Conservation (phyloP, 2,329 filamentous ascomycete species). For the Fusarium sp. region DNA sequence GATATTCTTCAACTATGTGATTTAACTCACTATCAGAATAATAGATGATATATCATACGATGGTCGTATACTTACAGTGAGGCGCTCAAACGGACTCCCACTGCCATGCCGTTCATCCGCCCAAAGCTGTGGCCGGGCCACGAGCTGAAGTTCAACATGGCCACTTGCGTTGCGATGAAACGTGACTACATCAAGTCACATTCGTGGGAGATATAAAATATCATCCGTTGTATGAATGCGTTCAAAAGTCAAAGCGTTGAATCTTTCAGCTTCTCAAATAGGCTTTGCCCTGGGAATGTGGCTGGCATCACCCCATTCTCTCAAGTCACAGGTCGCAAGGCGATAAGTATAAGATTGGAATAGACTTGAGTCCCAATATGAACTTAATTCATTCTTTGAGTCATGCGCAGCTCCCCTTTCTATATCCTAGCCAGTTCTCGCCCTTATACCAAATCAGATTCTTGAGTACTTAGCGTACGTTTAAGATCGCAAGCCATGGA, state of each 20-base stretch:
- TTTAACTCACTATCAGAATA: too few species aligned
- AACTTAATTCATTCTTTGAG: too few species aligned
- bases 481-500: too few species aligned
- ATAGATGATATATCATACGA: background rate
- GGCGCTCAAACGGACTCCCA: background rate
- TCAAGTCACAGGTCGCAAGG: background rate
- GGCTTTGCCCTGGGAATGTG: background rate
- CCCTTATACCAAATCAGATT: too few species aligned
- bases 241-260: fast-evolving
- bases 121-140: fast-evolving
- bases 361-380: too few species aligned
- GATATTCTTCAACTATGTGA: too few species aligned
- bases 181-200: background rate
- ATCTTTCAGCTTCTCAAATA: background rate
- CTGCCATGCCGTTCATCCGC: background rate
- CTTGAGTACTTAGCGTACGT: too few species aligned
- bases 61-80: too few species aligned
- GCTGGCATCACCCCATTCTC: background rate
- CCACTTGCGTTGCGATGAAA: fast-evolving
- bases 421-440: too few species aligned
- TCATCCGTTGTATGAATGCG: fast-evolving
- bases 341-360: too few species aligned
- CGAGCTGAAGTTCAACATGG: background rate
- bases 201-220: fast-evolving
- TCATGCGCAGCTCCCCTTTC: too few species aligned